Percentiles rank a stretch among this genome's conserved stretches.
These are phyloP conservation scores for Yarrowia sp. DNA, from an alignment of 805 yeast species.

Conservation along the genomic window DNA sequence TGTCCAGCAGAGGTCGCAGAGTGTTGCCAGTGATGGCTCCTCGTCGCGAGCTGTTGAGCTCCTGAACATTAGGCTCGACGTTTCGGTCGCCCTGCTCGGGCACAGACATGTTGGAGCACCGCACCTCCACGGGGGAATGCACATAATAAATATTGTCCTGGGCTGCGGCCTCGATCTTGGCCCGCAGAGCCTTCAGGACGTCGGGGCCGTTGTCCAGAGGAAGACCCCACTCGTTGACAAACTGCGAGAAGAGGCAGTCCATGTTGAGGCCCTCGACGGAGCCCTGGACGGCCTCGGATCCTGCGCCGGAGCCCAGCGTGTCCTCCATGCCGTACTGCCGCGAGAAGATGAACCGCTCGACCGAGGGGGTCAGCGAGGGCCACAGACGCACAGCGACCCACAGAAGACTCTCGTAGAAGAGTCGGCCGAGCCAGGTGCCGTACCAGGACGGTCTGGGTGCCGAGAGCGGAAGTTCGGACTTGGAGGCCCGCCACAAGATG, in stretches of 20 bases:
- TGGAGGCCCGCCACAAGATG: constrained; percentile 85
- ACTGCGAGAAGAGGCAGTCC: constrained; percentile 94
- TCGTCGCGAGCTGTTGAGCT: constrained; percentile 30
- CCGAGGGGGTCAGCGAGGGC: constrained; percentile 76
- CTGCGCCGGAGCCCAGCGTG: constrained; percentile 51
- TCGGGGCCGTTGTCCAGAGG: constrained; percentile 78
- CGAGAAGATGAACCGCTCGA: constrained; percentile 80
- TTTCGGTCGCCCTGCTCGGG: constrained; percentile 31
- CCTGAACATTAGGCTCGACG: constrained; percentile 10
- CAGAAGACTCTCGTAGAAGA: constrained; percentile 72
- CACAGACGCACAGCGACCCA: constrained; percentile 73
- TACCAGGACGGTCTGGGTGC: constrained; percentile 76
- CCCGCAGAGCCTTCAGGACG: constrained; percentile 48
- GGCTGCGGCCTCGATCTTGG: constrained; percentile 64
- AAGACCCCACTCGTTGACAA: constrained; percentile 96
- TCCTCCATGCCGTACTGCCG: constrained; percentile 80
- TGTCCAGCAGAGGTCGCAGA: constrained; percentile 76
- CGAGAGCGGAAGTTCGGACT: constrained; percentile 62
- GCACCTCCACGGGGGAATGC: constrained; percentile 92
- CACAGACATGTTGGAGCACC: constrained; percentile 75
- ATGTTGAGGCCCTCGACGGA: constrained; percentile 87
- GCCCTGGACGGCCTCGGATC: constrained; percentile 66
- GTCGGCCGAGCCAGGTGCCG: constrained; percentile 75
- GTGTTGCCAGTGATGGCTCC: constrained; percentile 88
- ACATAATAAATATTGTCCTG: constrained; percentile 65